Evolutionary conservation across 2,329 filamentous ascomycete genomes (phyloP).

Genomic region (Aspergillus calidoustus): DNA sequence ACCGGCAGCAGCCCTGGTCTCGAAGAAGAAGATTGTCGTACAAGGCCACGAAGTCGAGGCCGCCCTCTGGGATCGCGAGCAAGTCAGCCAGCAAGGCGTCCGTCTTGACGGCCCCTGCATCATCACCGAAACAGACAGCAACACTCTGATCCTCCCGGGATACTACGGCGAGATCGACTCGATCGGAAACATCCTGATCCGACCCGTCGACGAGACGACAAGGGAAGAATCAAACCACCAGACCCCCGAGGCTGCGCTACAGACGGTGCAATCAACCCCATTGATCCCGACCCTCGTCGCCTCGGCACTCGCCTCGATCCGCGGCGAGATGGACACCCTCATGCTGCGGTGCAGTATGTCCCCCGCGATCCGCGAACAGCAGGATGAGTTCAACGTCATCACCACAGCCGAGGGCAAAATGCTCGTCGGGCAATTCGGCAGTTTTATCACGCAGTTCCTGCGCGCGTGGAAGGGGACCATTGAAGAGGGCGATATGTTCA

Average conservation of each 20-base stretch:
- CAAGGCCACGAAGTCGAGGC: slow-evolving; percentile 48
- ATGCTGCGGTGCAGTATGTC: slow-evolving; percentile 59
- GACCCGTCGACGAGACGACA: slow-evolving; percentile 36
- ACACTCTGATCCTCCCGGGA: slow-evolving; percentile 55
- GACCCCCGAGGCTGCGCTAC: slow-evolving; percentile 42
- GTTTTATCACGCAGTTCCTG: slow-evolving; percentile 56
- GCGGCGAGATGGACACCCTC: slow-evolving; percentile 56
- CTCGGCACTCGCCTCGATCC: slow-evolving; percentile 51
- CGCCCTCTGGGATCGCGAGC: slow-evolving; percentile 51
- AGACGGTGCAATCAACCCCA: slow-evolving; percentile 43
- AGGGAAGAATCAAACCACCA: slow-evolving; percentile 29
- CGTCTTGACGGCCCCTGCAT: slow-evolving; percentile 52
- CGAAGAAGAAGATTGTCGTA: slow-evolving; percentile 46
- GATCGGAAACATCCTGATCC: slow-evolving; percentile 56
- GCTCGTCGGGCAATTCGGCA: slow-evolving; percentile 58
- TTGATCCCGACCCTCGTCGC: slow-evolving; percentile 52
- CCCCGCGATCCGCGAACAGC: slow-evolving; percentile 56
- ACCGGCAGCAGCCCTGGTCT: slow-evolving; percentile 42
- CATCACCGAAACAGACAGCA: slow-evolving; percentile 58
- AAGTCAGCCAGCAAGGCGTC: slow-evolving; percentile 46
- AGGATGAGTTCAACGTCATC: slow-evolving; percentile 60
- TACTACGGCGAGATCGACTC: slow-evolving; percentile 52
- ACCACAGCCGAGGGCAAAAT: slow-evolving; percentile 55
- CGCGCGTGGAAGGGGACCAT: slow-evolving; percentile 52
- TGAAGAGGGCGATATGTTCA: slow-evolving; percentile 56